phyloP scores from a whole-genome alignment of 2,329 filamentous ascomycete species.

The Thielaviopsis punctulata region DNA sequence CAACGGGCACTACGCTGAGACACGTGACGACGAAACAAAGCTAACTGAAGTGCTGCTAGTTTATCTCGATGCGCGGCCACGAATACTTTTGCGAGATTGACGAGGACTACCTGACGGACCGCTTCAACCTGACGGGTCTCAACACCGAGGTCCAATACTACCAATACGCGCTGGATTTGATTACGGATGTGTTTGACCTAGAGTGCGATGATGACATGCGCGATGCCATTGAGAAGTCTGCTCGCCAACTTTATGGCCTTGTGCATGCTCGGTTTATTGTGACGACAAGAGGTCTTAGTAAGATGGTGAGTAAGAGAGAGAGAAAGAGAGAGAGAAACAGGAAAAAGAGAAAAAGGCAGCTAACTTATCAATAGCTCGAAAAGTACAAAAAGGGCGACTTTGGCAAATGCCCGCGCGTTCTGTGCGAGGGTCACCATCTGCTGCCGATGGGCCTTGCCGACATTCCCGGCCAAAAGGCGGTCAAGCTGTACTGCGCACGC shows the following conservation, averaged over 20 bases:
- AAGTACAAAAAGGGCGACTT: constrained; percentile 98
- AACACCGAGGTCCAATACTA: constrained; percentile 96
- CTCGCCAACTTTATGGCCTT: constrained; percentile 83
- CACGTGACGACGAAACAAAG: background rate
- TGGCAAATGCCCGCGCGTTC: constrained; percentile 82
- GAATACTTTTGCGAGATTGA: constrained; percentile 99
- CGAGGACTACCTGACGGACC: constrained; percentile 98
- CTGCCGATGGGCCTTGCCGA: constrained; percentile 88
- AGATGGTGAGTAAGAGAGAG: constrained; percentile 88
- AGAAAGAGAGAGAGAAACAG: constrained; percentile 62
- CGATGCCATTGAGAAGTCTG: constrained; percentile 94
- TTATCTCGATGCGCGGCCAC: constrained; percentile 85
- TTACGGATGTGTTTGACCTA: constrained; percentile 96
- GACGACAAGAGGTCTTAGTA: constrained; percentile 92
- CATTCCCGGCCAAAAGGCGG: constrained; percentile 88
- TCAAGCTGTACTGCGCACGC: constrained; percentile 94
- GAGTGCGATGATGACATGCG: constrained; percentile 98
- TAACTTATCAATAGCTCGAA: constrained; percentile 50
- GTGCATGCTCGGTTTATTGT: constrained; percentile 92
- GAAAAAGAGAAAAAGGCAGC: constrained; percentile 49
- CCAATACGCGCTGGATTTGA: constrained; percentile 90
- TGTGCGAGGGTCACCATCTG: constrained; percentile 79
- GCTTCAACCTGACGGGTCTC: constrained; percentile 94
- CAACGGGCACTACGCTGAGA: background rate
- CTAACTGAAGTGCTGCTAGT: constrained; percentile 51